Evolutionary conservation across 306 rosid species (phyloP).

Genomic region (Glycine tomentella): DNA sequence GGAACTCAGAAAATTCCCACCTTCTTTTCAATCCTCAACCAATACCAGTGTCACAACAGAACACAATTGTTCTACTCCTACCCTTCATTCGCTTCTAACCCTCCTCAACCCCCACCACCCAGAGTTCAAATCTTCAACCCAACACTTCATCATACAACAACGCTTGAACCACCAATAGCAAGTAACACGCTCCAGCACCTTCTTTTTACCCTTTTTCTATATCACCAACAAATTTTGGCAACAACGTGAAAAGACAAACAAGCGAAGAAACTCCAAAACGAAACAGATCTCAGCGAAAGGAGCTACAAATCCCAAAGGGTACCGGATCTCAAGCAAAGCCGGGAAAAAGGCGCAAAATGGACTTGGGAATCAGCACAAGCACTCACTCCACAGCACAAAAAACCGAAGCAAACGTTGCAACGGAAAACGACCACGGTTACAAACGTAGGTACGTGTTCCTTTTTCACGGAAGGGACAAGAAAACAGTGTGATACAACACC

Average conservation of each 20-base stretch:
- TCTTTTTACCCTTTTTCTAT: not conserved
- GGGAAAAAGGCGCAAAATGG: conserved; percentile 37
- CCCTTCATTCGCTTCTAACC: conserved; percentile 71
- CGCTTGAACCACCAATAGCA: conserved; percentile 27
- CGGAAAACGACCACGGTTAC: conserved; percentile 46
- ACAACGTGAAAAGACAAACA: conserved; percentile 41
- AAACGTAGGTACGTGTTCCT: conserved; percentile 30
- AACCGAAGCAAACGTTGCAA: conserved; percentile 44
- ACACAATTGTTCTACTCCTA: conserved; percentile 53
- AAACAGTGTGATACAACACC: conserved; percentile 30
- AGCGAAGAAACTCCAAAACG: conserved; percentile 12
- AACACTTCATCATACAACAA: conserved; percentile 58
- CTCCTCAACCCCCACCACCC: conserved; percentile 54
- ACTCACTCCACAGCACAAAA: conserved; percentile 45
- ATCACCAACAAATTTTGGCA: conserved; percentile 36
- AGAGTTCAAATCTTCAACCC: conserved; percentile 46
- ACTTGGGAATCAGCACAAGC: conserved; percentile 41
- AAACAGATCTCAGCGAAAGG: conserved; percentile 71
- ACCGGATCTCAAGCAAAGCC: conserved; percentile 63
- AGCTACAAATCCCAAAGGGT: conserved; percentile 50
- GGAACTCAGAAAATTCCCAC: conserved; percentile 48
- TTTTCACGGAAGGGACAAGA: conserved; percentile 44
- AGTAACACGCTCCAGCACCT: conserved; percentile 12
- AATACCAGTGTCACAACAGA: conserved; percentile 71
- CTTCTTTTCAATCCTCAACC: conserved; percentile 60